Evolutionary conservation across 805 yeast species (phyloP).

Genomic region (Ogataea haglerorum): DNA sequence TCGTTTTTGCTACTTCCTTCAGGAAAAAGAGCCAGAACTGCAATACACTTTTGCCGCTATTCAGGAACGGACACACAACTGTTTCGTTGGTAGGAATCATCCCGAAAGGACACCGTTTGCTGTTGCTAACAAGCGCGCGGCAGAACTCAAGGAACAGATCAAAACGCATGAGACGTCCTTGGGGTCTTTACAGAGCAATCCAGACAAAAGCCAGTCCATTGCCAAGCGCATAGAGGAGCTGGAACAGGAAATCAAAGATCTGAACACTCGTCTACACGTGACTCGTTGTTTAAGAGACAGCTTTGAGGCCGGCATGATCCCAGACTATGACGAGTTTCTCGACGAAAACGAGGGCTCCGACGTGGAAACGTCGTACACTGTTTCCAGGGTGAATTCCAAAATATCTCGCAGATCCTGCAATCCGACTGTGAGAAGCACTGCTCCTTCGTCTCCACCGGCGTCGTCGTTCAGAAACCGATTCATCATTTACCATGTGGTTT

Average conservation of each 20-base stretch:
- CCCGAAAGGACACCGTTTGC: conserved; percentile 54
- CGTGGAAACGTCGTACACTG: conserved; percentile 17
- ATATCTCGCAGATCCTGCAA: conserved; percentile 18
- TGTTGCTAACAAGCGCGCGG: conserved; percentile 39
- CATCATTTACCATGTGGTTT: conserved; percentile 66
- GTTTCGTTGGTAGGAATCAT: conserved; percentile 52
- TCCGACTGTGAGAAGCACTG: conserved; percentile 12
- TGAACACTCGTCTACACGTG: conserved; percentile 30
- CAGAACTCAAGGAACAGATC: conserved; percentile 40
- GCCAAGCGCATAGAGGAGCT: conserved; percentile 22
- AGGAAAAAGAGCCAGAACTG: conserved; percentile 42
- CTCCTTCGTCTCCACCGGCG: conserved; percentile 31
- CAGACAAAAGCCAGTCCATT: conserved; percentile 3
- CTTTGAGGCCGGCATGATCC: conserved; percentile 27
- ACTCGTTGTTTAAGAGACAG: conserved; percentile 22
- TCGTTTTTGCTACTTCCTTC: conserved; percentile 57
- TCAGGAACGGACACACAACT: conserved; percentile 61
- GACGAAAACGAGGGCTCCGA: conserved; percentile 23
- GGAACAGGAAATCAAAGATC: conserved; percentile 26
- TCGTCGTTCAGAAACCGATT: conserved; percentile 55
- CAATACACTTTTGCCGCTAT: conserved; percentile 52
- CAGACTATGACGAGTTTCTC: conserved; percentile 25
- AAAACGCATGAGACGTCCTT: conserved; percentile 25
- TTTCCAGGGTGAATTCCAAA: conserved; percentile 16
- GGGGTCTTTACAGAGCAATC: conserved; percentile 15